Percentiles rank a stretch among this genome's conserved stretches.
phyloP scores from a whole-genome alignment of 495 filamentous ascomycete species.

The Cercophora samala region DNA sequence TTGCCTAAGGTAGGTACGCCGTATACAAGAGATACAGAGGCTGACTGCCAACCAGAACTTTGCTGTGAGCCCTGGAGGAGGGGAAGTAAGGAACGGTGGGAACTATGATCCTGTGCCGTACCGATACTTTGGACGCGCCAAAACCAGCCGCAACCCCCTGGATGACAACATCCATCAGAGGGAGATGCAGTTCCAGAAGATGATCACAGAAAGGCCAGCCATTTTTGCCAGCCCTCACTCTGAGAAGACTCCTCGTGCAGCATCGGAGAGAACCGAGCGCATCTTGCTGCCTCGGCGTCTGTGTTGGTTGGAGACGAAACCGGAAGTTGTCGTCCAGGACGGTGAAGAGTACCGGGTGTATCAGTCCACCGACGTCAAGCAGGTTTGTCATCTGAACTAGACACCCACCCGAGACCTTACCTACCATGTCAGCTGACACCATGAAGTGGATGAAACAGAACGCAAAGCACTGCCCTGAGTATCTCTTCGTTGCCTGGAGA shows the following conservation, averaged over 20 bases:
- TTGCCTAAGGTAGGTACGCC: not conserved
- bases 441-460: constrained; percentile 3
- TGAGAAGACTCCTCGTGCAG: not conserved
- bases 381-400: not conserved
- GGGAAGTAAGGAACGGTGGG: not conserved
- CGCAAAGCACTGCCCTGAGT: not conserved
- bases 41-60: not conserved
- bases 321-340: not conserved
- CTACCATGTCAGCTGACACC: not conserved
- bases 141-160: not conserved
- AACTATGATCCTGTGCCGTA: constrained; percentile 2
- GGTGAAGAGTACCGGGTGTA: not conserved
- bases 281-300: not conserved
- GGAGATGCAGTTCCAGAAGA: not conserved
- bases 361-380: not conserved
- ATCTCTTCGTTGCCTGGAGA: constrained; percentile 3
- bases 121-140: constrained; percentile 1
- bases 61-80: not conserved
- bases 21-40: not conserved
- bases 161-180: not conserved
- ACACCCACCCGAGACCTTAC: not conserved
- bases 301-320: not conserved
- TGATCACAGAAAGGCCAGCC: not conserved
- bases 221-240: not conserved
- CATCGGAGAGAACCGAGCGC: not conserved